phyloP scores from a whole-genome alignment of 345 rosid genomes.

The Salix udensis region DNA sequence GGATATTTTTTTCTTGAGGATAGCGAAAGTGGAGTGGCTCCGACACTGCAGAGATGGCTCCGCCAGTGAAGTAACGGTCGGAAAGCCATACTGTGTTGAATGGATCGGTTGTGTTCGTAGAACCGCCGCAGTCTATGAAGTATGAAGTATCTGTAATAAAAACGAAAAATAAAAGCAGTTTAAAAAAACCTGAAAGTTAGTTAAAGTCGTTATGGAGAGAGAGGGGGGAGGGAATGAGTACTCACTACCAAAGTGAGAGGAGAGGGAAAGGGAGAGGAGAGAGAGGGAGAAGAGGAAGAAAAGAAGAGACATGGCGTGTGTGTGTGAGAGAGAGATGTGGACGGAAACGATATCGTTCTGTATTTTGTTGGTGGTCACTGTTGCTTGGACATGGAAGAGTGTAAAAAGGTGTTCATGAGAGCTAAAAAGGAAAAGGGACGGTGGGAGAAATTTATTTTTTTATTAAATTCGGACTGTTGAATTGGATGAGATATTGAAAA shows the following conservation, averaged over 20 bases:
- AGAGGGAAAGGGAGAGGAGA: background rate
- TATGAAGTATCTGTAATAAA: slow-evolving; percentile 48
- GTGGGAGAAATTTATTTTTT: background rate
- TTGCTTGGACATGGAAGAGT: background rate
- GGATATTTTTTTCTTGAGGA: slow-evolving; percentile 67
- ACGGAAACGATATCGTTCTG: background rate
- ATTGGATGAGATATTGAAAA: background rate
- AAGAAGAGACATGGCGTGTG: background rate
- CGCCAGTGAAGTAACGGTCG: slow-evolving; percentile 80
- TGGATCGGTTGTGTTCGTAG: slow-evolving; percentile 45
- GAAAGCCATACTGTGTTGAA: slow-evolving; percentile 80
- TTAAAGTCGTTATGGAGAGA: background rate
- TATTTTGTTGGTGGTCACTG: background rate
- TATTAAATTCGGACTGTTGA: background rate
- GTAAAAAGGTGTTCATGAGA: background rate
- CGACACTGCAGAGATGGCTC: slow-evolving; percentile 61
- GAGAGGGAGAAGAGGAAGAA: background rate
- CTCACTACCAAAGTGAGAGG: slow-evolving; percentile 10
- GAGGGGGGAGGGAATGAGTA: background rate
- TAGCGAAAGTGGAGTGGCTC: slow-evolving; percentile 76
- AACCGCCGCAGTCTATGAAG: slow-evolving; percentile 85
- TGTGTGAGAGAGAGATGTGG: background rate
- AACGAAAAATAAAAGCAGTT: background rate
- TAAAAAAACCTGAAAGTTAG: background rate
- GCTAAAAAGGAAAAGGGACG: background rate